Percentiles rank a stretch among this genome's conserved stretches.
Evolutionary conservation across 2,329 filamentous ascomycete species (phyloP).

Genomic region (Talaromyces islandicus): DNA sequence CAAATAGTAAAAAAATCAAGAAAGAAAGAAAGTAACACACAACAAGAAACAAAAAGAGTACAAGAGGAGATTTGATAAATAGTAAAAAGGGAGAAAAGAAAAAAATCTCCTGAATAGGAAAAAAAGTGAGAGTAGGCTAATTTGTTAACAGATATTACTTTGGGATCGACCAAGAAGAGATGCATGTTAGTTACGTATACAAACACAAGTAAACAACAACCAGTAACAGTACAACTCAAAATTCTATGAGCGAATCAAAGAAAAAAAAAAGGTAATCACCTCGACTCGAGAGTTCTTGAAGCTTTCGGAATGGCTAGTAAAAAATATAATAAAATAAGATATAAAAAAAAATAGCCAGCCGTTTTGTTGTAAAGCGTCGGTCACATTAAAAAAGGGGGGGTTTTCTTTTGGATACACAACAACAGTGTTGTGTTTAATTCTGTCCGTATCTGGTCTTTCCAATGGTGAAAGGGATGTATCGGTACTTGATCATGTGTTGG

Average conservation of each 20-base stretch:
- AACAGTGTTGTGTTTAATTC: slow-evolving; percentile 1
- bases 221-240: background rate
- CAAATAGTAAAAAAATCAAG: no score
- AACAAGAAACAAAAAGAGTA: background rate
- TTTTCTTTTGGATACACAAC: background rate
- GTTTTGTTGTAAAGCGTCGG: background rate
- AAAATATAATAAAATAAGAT: background rate
- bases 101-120: background rate
- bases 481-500: slow-evolving; percentile 99
- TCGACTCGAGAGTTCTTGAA: background rate
- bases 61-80: background rate
- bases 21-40: background rate
- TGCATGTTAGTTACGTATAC: background rate
- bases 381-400: background rate
- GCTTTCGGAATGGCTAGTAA: background rate
- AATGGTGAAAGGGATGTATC: slow-evolving; percentile 89
- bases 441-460: slow-evolving; percentile 74
- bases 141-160: background rate
- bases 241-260: background rate
- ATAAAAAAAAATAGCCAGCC: background rate
- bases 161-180: background rate
- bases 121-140: background rate
- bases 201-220: background rate
- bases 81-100: background rate
- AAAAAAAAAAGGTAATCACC: background rate